Conservation (phyloP, 495 filamentous ascomycete genomes). For the Aspergillus sparsus region DNA sequence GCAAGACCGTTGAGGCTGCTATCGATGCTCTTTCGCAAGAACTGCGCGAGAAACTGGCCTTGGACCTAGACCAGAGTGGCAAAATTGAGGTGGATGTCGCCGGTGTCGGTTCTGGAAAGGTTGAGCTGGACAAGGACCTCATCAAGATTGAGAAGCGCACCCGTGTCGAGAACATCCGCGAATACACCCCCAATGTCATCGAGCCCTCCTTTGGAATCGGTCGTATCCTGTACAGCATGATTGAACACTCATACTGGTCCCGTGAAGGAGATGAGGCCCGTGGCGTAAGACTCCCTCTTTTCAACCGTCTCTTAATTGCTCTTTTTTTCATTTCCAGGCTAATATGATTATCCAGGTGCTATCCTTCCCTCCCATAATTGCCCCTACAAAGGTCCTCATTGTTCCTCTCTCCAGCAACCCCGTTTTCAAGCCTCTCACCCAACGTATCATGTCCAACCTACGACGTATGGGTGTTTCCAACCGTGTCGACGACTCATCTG, state of each 20-base stretch:
- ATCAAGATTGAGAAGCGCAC: constrained; percentile 71
- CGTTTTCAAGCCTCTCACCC: constrained; percentile 58
- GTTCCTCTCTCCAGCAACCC: constrained; percentile 63
- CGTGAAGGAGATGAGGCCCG: constrained; percentile 63
- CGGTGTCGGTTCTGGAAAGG: constrained; percentile 62
- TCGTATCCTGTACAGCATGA: constrained; percentile 72
- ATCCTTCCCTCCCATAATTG: constrained; percentile 65
- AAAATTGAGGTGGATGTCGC: constrained; percentile 68
- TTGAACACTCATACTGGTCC: constrained; percentile 80
- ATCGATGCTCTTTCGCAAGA: constrained; percentile 68
- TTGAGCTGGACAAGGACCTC: constrained; percentile 70
- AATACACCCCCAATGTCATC: constrained; percentile 82
- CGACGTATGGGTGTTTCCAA: constrained; percentile 60
- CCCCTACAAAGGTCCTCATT: constrained; percentile 70
- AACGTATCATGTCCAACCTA: constrained; percentile 52
- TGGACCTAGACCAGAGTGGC: constrained; percentile 63
- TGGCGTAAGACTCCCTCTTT: constrained; percentile 51
- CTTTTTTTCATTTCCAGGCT: constrained; percentile 12
- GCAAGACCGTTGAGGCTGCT: constrained; percentile 69
- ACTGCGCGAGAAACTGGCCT: constrained; percentile 65
- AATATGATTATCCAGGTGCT: constrained; percentile 50
- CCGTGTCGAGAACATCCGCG: constrained; percentile 65
- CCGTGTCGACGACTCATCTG: constrained; percentile 65
- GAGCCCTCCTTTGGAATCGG: constrained; percentile 87
- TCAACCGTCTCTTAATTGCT: neutral